Conservation (phyloP, 2,329 filamentous ascomycete species). For the Colletotrichum sp. region DNA sequence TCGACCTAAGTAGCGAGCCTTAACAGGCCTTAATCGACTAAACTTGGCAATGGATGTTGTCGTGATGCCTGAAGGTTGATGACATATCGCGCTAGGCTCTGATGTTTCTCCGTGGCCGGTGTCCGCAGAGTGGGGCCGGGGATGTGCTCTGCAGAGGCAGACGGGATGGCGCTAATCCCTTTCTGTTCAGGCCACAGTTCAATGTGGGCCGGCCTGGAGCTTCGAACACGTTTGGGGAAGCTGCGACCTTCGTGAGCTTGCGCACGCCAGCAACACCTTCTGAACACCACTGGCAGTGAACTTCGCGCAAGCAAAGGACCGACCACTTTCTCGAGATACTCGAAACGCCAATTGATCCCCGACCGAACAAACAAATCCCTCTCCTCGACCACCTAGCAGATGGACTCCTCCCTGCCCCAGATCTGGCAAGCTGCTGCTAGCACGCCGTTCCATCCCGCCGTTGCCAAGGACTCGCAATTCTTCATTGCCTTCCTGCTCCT, state of each 20-base stretch:
- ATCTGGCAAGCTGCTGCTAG: constrained; percentile 92
- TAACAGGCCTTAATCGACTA: constrained; percentile 6
- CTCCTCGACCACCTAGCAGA: constrained; percentile 36
- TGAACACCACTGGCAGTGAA: neutral
- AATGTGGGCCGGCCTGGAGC: constrained; percentile 27
- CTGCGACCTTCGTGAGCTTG: constrained; percentile 6
- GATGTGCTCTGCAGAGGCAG: constrained; percentile 32
- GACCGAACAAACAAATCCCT: neutral
- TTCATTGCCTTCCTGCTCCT: constrained; percentile 79
- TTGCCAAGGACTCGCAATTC: constrained; percentile 87
- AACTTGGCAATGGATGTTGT: constrained; percentile 2
- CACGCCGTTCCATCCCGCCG: constrained; percentile 80
- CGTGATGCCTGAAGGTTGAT: constrained; percentile 11
- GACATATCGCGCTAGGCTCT: constrained; percentile 19
- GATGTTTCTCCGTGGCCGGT: constrained; percentile 18
- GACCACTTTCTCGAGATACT: neutral
- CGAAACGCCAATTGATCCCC: neutral
- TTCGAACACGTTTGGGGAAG: constrained; percentile 24
- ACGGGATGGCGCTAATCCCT: constrained; percentile 32
- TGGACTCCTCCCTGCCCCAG: constrained; percentile 84
- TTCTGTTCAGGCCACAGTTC: constrained; percentile 38
- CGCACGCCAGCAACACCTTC: neutral
- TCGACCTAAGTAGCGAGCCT: neutral
- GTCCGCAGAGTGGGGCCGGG: neutral
- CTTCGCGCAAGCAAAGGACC: neutral